Evolutionary conservation across 169 alveolate genomes (phyloP), one percentile per base, ranked within the genome.

Genomic region (Plasmodium vinckei): DNA sequence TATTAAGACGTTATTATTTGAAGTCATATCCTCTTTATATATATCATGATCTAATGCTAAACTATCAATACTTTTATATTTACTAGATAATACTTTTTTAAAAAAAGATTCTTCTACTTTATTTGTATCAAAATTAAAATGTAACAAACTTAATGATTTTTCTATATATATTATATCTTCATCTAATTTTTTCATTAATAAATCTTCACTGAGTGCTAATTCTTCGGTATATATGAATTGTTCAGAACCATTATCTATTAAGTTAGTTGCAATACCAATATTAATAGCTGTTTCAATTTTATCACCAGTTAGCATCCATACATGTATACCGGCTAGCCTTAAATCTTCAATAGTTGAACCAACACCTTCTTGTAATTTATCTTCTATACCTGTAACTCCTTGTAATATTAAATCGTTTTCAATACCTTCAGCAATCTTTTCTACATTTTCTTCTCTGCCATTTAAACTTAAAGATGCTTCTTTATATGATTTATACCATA

Each of bases 241-340:
- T 47, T 92, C 94, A 23, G 96, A 91, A 72, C 73, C 72, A 65
- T 84, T 69, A 53, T 89, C 91, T 12, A 93, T 79, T 60, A 93
- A 73, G 72, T 93, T 93, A n/a, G 96, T 92, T 9, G 96, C 96
- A 69, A 93, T 94, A 47, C 95, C 97, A 5, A 98, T 97, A 92
- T 98, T 98, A 84, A 97, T 96, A 4, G 99, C 99, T 6, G 99
- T 98, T 87, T 98, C 99, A 71, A 98, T 94, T 92, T 98, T 98
- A 94, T 98, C 99, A 42, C 99, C 99, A 6, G 99, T 98, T 27
- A 98, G 94, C 99, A 98, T 98, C 99, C 99, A 98, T 2, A 98
- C 96, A 87, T 98, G 97, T 46, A 98, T 97, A 15, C 99, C 99
- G 1, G 99, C 99, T 51, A 93, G 84, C 73, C 97, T 92, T 73